Evolutionary conservation across 768 basidiomycete species (phyloP), one percentile per base, ranked within the genome.

Genomic region (Pulveroboletus sp.): DNA sequence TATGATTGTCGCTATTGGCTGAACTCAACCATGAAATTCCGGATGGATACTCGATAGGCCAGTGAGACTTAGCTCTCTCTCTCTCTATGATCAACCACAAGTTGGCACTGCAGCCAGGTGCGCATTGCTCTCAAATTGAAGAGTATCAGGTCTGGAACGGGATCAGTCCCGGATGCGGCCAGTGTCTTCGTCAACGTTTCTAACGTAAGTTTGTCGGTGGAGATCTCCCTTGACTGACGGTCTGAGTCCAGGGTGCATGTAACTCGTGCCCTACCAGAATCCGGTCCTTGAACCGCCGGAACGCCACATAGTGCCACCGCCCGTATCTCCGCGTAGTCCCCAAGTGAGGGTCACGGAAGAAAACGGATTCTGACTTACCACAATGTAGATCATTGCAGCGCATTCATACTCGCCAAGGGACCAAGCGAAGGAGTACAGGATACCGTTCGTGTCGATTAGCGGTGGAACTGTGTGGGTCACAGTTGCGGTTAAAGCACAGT

Each of bases 241-340:
- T 21, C 21, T 30, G 31, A 24, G 15, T 17, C 10, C 17, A 11
- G 18, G 15, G 15, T 10, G 3, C 21, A 11, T 15, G 38, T 26
- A 15, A 36, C 33, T 26, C 17, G 24, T 30, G 21, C 38, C 33
- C n/a, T 38, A 33, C 21, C 10, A 38, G 40, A 33, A 48, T 46
- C 55, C 58, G 58, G 58, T 10, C 47, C 47, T 28, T 39, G 12
- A 7, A 14, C 26, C 6, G 36, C 59, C 59, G 59, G 59, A 39
- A 18, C 15, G 46, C 55, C 55, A 54, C 26, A 3, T 21, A 21
- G 21, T 21, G 21, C 21, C 21, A 21, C 32, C 8, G 18, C 8
- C 28, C n/a, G 3, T 28, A 43, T 52, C 31, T 14, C 46, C 58
- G 48, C 43, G 42, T 42, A 52, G 35, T 32, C 10, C 58, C 54